Conservation (phyloP, 352 stramenopile species). For the Thalassiosira pacifica region DNA sequence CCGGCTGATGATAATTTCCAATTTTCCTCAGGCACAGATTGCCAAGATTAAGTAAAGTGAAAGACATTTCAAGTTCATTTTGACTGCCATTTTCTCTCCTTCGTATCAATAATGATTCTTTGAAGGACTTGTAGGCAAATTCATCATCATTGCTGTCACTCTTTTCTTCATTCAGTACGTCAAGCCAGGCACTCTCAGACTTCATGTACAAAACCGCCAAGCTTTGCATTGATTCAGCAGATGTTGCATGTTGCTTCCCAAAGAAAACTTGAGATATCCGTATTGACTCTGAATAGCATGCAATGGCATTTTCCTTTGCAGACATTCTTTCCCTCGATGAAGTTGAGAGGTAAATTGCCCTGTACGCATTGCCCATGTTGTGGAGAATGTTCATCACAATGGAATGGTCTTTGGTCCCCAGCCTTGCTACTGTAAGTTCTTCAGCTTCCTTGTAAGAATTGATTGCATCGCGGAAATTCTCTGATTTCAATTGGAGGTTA, state of each 20-base stretch:
- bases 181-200: slow-evolving; percentile 44
- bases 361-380: slow-evolving; percentile 71
- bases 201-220: slow-evolving; percentile 61
- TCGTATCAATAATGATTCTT: slow-evolving; percentile 61
- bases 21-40: slow-evolving; percentile 65
- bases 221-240: slow-evolving; percentile 63
- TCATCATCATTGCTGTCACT: slow-evolving; percentile 52
- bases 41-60: slow-evolving; percentile 61
- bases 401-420: slow-evolving; percentile 71
- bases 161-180: slow-evolving; percentile 57
- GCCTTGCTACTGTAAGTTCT: slow-evolving; percentile 60
- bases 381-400: slow-evolving; percentile 75
- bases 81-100: slow-evolving; percentile 59
- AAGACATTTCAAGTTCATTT: slow-evolving; percentile 63
- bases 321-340: slow-evolving; percentile 39
- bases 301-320: slow-evolving; percentile 62
- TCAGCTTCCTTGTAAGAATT: slow-evolving; percentile 71
- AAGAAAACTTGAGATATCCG: slow-evolving; percentile 65
- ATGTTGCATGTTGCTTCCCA: slow-evolving; percentile 59
- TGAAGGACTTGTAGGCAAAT: slow-evolving; percentile 64
- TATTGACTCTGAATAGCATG: slow-evolving; percentile 71
- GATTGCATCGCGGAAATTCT: slow-evolving; percentile 58
- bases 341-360: slow-evolving; percentile 53
- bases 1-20: slow-evolving; percentile 35
- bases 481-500: slow-evolving; percentile 64